Evolutionary conservation across 352 stramenopile species (phyloP).

Genomic region (Pythium aquatile): DNA sequence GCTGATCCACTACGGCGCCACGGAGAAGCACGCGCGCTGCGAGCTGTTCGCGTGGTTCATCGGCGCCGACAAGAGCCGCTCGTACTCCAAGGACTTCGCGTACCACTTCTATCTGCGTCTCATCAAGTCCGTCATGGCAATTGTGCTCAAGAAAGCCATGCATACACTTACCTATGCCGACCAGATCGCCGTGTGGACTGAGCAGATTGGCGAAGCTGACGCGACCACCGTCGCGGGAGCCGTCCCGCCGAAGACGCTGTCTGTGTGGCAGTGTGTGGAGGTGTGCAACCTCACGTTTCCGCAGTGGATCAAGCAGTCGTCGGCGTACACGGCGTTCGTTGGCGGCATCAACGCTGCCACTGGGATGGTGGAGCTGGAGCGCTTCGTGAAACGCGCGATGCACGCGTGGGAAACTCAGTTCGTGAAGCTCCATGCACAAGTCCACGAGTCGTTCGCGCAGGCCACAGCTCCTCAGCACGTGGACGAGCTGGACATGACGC

Average conservation of each 20-base stretch:
- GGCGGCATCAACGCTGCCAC: slow-evolving; percentile 20
- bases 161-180: slow-evolving; percentile 37
- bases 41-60: slow-evolving; percentile 72
- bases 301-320: slow-evolving; percentile 35
- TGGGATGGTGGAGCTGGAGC: slow-evolving; percentile 39
- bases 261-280: slow-evolving; percentile 37
- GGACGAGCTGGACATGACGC: slow-evolving; percentile 37
- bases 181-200: slow-evolving; percentile 52
- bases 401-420: slow-evolving; percentile 43
- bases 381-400: slow-evolving; percentile 41
- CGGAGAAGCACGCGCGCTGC: slow-evolving; percentile 50
- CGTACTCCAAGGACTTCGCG: slow-evolving; percentile 46
- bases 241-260: slow-evolving; percentile 14
- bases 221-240: neutral
- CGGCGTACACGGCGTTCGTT: slow-evolving; percentile 22
- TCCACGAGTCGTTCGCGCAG: slow-evolving; percentile 27
- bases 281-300: slow-evolving; percentile 44
- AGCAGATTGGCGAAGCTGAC: slow-evolving; percentile 71
- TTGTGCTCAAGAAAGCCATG: slow-evolving; percentile 38
- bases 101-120: slow-evolving; percentile 63
- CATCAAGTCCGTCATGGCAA: slow-evolving; percentile 41
- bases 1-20: slow-evolving; percentile 48
- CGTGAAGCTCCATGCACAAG: slow-evolving; percentile 29
- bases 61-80: slow-evolving; percentile 42
- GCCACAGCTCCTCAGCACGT: neutral